Conservation (phyloP, 441 rosid species). For the Hypseocharis bilobata region DNA sequence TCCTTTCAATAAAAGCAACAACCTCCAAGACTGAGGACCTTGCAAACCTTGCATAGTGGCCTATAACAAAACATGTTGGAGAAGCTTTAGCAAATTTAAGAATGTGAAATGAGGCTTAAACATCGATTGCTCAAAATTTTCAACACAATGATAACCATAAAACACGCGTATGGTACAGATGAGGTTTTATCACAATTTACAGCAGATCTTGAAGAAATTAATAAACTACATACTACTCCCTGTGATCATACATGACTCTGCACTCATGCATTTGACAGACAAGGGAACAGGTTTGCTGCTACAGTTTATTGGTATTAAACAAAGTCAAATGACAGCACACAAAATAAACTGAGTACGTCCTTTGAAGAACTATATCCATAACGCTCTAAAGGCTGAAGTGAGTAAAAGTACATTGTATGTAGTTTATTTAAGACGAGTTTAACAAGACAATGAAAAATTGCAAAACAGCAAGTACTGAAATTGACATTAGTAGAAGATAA, state of each 20-base stretch:
- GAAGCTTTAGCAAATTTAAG: not conserved
- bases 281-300: not conserved
- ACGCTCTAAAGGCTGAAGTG: not conserved
- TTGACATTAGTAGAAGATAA: not conserved
- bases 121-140: not conserved
- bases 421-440: not conserved
- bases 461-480: not conserved
- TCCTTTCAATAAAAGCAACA: conserved; percentile 89
- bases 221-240: not conserved
- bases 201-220: not conserved
- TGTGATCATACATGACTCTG: not conserved
- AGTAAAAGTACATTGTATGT: not conserved
- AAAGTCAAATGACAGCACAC: not conserved
- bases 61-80: conserved; percentile 26
- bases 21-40: conserved; percentile 99
- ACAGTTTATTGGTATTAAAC: not conserved
- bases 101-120: not conserved
- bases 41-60: conserved; percentile 99
- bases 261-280: not conserved
- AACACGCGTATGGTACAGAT: not conserved
- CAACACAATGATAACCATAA: not conserved
- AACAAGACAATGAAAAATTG: not conserved
- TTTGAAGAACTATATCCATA: not conserved
- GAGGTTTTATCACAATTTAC: not conserved
- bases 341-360: not conserved